Percentiles rank a stretch among this genome's conserved stretches.
These are phyloP conservation scores for Botrytis elliptica DNA, from an alignment of 2,329 filamentous ascomycete genomes.

Conservation along the genomic window DNA sequence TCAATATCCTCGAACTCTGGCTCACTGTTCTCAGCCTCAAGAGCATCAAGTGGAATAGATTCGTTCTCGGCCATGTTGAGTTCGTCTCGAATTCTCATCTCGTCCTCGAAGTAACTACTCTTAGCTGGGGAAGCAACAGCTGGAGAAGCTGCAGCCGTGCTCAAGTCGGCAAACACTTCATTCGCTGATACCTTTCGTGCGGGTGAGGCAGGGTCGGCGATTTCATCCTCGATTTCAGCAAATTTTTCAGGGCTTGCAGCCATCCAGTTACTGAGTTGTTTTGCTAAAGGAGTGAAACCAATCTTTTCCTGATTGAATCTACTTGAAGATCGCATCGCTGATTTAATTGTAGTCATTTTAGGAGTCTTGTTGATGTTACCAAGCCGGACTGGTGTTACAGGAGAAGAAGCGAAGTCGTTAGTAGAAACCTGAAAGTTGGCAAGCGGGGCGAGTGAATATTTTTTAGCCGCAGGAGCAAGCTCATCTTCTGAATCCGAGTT, in stretches of 20 bases:
- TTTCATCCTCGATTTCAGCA: slow-evolving; percentile 19
- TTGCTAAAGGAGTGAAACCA: slow-evolving; percentile 64
- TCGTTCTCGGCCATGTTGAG: slow-evolving; percentile 39
- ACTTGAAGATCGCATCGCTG: slow-evolving; percentile 4
- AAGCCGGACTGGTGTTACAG: slow-evolving; percentile 46
- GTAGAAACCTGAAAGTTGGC: slow-evolving; percentile 35
- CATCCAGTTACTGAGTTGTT: slow-evolving; percentile 62
- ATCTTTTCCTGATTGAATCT: slow-evolving; percentile 38
- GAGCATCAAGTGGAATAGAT: slow-evolving; percentile 31
- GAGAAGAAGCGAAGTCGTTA: slow-evolving; percentile 38
- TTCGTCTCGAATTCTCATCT: slow-evolving; percentile 51
- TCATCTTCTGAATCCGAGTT: slow-evolving; percentile 60
- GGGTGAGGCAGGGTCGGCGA: slow-evolving; percentile 26
- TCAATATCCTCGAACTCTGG: slow-evolving; percentile 48
- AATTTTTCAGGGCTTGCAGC: slow-evolving; percentile 55
- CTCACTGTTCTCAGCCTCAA: slow-evolving; percentile 27
- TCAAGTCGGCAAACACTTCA: not conserved
- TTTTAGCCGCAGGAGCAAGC: slow-evolving; percentile 40
- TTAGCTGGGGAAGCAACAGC: slow-evolving; percentile 41
- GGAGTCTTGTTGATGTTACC: slow-evolving; percentile 30
- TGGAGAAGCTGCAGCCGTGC: not conserved
- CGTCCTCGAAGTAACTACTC: slow-evolving; percentile 60
- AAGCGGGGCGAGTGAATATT: slow-evolving; percentile 31
- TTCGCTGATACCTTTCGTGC: not conserved
- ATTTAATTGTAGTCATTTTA: slow-evolving; percentile 23